These are phyloP conservation scores for Adansonia madagascariensis DNA, from an alignment of 441 rosid genomes.

Conservation along the genomic window DNA sequence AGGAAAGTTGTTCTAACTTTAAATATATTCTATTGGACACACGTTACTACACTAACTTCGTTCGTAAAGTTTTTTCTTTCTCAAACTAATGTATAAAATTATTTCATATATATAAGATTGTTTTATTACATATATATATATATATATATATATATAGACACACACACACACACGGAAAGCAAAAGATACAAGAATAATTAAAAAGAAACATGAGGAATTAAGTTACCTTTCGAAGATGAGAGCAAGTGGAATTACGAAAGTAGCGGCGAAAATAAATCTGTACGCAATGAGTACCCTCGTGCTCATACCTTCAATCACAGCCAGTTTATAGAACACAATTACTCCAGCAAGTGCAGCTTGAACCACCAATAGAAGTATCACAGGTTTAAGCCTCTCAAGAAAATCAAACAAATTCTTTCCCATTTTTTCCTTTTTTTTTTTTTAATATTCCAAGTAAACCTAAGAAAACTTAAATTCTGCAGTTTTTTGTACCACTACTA, in stretches of 20 bases:
- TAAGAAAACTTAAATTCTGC: neutral
- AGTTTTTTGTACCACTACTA: neutral
- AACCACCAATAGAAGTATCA: conserved; percentile 40
- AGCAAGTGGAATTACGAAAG: conserved; percentile 42
- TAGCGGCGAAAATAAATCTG: conserved; percentile 44
- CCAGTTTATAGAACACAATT: conserved; percentile 43
- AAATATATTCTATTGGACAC: too few species aligned
- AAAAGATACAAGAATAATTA: neutral
- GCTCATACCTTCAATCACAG: conserved; percentile 44
- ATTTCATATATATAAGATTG: too few species aligned
- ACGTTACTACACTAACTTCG: too few species aligned
- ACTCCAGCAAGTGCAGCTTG: conserved; percentile 39
- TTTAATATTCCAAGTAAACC: neutral
- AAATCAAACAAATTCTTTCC: neutral
- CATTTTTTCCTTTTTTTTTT: neutral
- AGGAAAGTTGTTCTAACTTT: too few species aligned
- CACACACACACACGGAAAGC: too few species aligned
- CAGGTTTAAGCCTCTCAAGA: conserved; percentile 22
- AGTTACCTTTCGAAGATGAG: conserved; percentile 44
- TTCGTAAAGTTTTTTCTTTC: too few species aligned
- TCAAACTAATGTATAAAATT: too few species aligned
- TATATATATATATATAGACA: too few species aligned
- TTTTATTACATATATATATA: too few species aligned
- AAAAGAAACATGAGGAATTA: neutral
- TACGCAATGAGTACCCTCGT: conserved; percentile 43